Percentiles rank a stretch among this genome's conserved stretches.
phyloP scores from a whole-genome alignment of 148 eudicot genomes.

The Vaccinium myrtillus region DNA sequence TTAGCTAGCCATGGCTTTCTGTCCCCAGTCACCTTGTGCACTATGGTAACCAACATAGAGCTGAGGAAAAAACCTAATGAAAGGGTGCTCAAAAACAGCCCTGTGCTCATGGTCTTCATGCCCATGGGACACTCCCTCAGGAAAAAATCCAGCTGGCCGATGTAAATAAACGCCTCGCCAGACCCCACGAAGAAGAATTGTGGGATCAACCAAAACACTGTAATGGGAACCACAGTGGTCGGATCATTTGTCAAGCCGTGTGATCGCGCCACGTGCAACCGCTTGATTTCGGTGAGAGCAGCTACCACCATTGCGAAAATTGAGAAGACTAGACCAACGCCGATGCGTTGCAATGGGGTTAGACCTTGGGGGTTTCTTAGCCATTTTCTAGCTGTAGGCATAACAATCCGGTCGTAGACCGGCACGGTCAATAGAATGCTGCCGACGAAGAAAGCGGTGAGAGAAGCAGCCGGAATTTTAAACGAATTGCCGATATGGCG shows the following conservation, averaged over 20 bases:
- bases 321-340: constrained; percentile 50
- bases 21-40: constrained; percentile 4
- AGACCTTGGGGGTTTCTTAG: background rate
- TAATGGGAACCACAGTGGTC: constrained; percentile 39
- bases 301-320: constrained; percentile 69
- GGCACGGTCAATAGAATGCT: constrained; percentile 78
- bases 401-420: constrained; percentile 21
- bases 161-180: constrained; percentile 87
- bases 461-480: constrained; percentile 78
- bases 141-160: constrained; percentile 73
- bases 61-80: background rate
- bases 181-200: constrained; percentile 80
- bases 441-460: constrained; percentile 73
- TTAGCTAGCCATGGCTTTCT: constrained; percentile 79
- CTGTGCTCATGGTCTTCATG: constrained; percentile 5
- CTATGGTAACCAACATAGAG: background rate
- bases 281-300: constrained; percentile 58
- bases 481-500: constrained; percentile 65
- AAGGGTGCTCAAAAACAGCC: constrained; percentile 5
- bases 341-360: constrained; percentile 7
- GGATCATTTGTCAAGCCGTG: constrained; percentile 37
- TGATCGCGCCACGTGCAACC: constrained; percentile 35
- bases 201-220: constrained; percentile 73
- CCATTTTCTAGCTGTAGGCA: background rate
- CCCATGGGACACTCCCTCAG: constrained; percentile 10